Evolutionary conservation across 371 early-diverging fungal species (phyloP).

Genomic region (Enterocytospora artemiae): DNA sequence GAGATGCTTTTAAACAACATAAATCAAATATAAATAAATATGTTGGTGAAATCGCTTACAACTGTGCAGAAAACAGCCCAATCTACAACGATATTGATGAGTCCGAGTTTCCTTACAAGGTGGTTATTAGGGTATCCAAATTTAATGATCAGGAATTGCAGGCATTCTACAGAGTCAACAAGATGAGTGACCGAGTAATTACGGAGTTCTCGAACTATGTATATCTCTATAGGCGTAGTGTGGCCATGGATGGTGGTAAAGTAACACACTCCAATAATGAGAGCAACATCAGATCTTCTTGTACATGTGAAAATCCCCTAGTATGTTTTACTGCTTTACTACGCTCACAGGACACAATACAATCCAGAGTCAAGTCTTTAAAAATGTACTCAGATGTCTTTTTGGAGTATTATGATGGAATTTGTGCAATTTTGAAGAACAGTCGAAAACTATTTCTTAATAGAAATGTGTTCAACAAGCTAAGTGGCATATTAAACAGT

Average conservation of each 20-base stretch:
- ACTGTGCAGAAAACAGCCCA: not conserved
- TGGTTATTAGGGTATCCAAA: not conserved
- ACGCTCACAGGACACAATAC: not conserved
- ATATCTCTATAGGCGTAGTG: too few species aligned
- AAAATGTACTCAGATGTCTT: not conserved
- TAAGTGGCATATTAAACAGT: not conserved
- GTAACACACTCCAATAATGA: not conserved
- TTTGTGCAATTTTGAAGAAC: not conserved
- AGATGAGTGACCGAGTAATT: too few species aligned
- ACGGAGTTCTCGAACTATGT: too few species aligned
- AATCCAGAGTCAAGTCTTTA: not conserved
- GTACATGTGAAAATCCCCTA: not conserved
- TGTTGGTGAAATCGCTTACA: not conserved
- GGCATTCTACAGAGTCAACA: too few species aligned
- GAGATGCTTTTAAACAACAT: not conserved
- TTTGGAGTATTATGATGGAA: not conserved
- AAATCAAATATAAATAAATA: not conserved
- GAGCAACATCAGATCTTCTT: not conserved
- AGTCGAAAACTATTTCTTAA: constrained; percentile 10
- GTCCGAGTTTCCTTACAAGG: not conserved
- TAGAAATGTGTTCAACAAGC: not conserved
- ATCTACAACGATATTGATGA: not conserved
- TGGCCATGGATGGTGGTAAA: too few species aligned
- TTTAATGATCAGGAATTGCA: too few species aligned
- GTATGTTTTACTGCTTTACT: not conserved